Evolutionary conservation across 805 yeast genomes (phyloP).

Genomic region (Suhomyces tanzawaensis): DNA sequence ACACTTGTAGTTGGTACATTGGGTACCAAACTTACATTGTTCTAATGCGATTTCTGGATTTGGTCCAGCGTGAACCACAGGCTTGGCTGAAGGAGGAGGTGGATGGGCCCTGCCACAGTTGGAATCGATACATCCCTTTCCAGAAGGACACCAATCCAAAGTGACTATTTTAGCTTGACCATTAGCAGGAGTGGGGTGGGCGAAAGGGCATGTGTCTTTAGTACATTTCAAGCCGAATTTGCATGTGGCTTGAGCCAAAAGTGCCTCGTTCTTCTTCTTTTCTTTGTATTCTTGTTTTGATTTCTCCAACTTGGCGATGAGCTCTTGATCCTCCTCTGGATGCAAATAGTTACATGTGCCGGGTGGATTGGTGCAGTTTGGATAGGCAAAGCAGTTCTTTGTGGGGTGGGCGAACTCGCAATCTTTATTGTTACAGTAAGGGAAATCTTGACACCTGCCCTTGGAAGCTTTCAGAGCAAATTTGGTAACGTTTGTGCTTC

Average conservation of each 20-base stretch:
- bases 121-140: constrained; percentile 59
- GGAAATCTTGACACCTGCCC: constrained; percentile 70
- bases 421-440: constrained; percentile 64
- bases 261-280: constrained; percentile 34
- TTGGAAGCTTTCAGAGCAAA: constrained; percentile 49
- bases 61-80: constrained; percentile 16
- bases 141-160: constrained; percentile 74
- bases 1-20: constrained; percentile 77
- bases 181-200: constrained; percentile 89
- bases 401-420: constrained; percentile 83
- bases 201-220: constrained; percentile 80
- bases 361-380: constrained; percentile 73
- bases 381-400: constrained; percentile 67
- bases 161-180: constrained; percentile 65
- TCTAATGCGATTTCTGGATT: constrained; percentile 58
- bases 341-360: constrained; percentile 84
- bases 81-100: constrained; percentile 53
- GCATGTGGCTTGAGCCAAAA: constrained; percentile 51
- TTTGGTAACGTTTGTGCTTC: constrained; percentile 23
- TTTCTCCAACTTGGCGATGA: constrained; percentile 66
- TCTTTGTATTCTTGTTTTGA: constrained; percentile 51
- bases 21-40: constrained; percentile 75
- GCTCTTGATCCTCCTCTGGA: constrained; percentile 78
- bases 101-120: constrained; percentile 78
- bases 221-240: constrained; percentile 75